Percentiles rank a stretch among this genome's conserved stretches.
These are phyloP conservation scores for Jacaranda mimosifolia DNA, from an alignment of 257 asterid species.

Conservation along the genomic window DNA sequence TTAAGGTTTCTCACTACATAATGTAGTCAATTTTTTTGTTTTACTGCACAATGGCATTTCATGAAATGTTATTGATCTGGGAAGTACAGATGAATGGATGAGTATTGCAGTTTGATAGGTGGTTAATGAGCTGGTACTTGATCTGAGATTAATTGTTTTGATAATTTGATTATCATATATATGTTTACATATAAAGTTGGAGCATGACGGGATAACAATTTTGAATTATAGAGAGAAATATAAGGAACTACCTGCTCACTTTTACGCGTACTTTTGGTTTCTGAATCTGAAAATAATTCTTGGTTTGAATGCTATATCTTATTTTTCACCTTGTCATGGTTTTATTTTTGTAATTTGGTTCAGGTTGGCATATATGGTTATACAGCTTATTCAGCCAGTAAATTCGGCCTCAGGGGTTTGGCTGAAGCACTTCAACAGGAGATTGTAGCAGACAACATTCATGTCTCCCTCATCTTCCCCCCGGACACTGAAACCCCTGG, in stretches of 20 bases:
- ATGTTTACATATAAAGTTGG: not conserved
- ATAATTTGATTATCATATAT: not conserved
- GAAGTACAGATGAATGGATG: no score
- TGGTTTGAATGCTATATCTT: no score
- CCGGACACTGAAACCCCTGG: conserved; percentile 99
- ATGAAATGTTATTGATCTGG: conserved; percentile 5
- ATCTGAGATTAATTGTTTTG: not conserved
- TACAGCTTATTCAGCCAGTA: conserved; percentile 95
- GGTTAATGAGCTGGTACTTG: not conserved
- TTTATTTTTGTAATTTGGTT: conserved; percentile 17
- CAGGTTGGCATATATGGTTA: conserved; percentile 98
- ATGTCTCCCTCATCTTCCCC: conserved; percentile 88
- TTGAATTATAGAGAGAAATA: not conserved
- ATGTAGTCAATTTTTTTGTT: not conserved
- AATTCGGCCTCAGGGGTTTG: conserved; percentile 94
- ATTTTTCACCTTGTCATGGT: not conserved
- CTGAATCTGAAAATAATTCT: not conserved
- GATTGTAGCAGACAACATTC: conserved; percentile 80
- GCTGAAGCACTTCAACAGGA: conserved; percentile 98
- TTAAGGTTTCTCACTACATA: conserved; percentile 21
- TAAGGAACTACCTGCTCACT: not conserved
- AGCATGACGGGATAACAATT: not conserved
- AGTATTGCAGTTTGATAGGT: no score
- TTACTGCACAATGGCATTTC: not conserved
- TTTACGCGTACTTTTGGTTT: not conserved